A percentile compares a stretch with the other conserved stretches of the same genome.
phyloP scores from a whole-genome alignment of 2,329 filamentous ascomycete species.

The Pseudocercospora eumusae region DNA sequence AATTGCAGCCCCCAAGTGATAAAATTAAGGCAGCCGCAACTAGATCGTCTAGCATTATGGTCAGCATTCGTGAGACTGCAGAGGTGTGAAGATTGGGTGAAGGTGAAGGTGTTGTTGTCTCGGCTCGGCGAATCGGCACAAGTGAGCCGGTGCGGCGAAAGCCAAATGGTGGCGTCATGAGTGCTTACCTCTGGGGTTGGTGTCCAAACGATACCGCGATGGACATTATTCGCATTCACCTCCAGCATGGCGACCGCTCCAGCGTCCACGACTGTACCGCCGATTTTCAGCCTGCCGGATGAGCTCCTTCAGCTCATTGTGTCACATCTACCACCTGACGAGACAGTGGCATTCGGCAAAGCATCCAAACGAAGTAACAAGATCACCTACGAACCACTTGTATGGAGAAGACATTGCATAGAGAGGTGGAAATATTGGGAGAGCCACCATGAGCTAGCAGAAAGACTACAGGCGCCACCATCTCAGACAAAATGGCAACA shows the following conservation, averaged over 20 bases:
- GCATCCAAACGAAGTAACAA: conserved; percentile 65
- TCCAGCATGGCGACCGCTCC: not conserved
- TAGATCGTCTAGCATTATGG: too few species aligned
- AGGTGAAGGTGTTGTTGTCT: not conserved
- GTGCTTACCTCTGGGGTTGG: not conserved
- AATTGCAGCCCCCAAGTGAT: too few species aligned
- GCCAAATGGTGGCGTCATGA: not conserved
- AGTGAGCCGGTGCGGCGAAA: too few species aligned
- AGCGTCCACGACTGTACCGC: conserved; percentile 1
- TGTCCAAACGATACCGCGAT: not conserved
- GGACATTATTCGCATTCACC: not conserved
- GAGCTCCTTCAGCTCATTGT: conserved; percentile 84
- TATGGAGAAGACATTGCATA: conserved; percentile 79
- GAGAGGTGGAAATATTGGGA: conserved; percentile 75
- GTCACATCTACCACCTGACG: conserved; percentile 57
- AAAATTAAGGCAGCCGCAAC: too few species aligned
- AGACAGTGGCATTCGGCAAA: conserved; percentile 56
- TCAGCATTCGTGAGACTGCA: too few species aligned
- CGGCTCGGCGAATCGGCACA: not conserved
- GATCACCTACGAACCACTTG: conserved; percentile 68
- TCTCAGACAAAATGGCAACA: conserved; percentile 64
- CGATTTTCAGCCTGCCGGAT: conserved; percentile 61
- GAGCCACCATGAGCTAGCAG: conserved; percentile 59
- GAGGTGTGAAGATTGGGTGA: too few species aligned
- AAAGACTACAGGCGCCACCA: conserved; percentile 51